Base-by-base conservation (phyloP, 2,329 filamentous ascomycete genomes). In the Dothiorella sarmentorum region DNA sequence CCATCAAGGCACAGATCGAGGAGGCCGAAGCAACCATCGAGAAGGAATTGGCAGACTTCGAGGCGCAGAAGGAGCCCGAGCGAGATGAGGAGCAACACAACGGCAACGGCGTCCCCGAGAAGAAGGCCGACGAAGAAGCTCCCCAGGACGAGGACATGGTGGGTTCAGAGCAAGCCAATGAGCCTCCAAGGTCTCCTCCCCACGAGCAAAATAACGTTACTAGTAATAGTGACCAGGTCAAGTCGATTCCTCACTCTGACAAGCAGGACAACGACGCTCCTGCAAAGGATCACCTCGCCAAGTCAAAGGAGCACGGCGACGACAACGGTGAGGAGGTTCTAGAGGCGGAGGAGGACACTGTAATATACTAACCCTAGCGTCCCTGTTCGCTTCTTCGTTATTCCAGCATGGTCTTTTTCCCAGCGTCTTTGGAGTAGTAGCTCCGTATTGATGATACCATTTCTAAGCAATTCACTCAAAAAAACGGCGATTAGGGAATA, bases 331-430 rank as follows among this genome's bases (percentile, higher is more conserved):
- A 92, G 67, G 86, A 93, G 59, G 81, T 95, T 64, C 85, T 94
- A 56, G 89, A 91, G 72, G 89, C 88, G 57, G 90, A 91, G 61
- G 91, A 97, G 76, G 91, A 96, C 68, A 91, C 88, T 66, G 90
- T 96, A 56, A 93, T 96, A 61, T 96, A 96, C 77, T 96, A 77
- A 82, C 61, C 49, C 31, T n/a, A 20, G 27, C 26, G 43, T 17
- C n/a, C 35, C 35, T 15, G n/a, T 37, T n/a, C 15, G 35, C 35
- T 24, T 4, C 18, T 27, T 44, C 17, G 35, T 24, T 44, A 3
- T 15, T 43, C 26, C 27, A 31, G 52, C 26, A 31, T 22, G 33
- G 33, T 11, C 31, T 18, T 10, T 26, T 18, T 29, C 22, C 27
- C 15, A 40, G 49, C 49, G 35, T 53, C 33, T 53, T 40, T 53